These are phyloP conservation scores for Linum trigynum DNA, from an alignment of 345 rosid genomes.

Conservation along the genomic window DNA sequence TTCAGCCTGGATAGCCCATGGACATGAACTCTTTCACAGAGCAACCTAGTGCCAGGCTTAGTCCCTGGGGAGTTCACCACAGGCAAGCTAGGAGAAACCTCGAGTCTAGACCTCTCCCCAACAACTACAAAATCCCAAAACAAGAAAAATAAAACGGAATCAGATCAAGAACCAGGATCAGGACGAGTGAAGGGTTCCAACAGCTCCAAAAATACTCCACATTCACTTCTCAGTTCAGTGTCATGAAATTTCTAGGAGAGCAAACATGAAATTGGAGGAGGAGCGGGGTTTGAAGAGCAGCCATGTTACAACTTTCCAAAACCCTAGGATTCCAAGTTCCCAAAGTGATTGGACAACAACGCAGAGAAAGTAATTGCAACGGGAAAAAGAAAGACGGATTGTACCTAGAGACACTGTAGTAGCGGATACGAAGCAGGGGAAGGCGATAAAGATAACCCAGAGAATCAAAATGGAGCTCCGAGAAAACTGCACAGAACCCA, in stretches of 20 bases:
- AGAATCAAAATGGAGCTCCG: conserved; percentile 26
- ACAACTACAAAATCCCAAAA: conserved; percentile 35
- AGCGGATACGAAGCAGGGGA: conserved; percentile 20
- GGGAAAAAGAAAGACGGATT: not conserved
- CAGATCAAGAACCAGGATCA: not conserved
- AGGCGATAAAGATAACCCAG: conserved; percentile 21
- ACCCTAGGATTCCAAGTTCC: conserved; percentile 28
- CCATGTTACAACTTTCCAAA: not conserved
- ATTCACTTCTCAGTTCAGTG: not conserved
- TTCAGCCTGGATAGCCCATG: conserved; percentile 52
- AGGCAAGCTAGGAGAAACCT: conserved; percentile 37
- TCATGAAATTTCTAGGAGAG: not conserved
- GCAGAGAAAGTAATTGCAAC: not conserved
- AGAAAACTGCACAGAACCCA: conserved; percentile 24
- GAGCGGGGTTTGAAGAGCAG: not conserved
- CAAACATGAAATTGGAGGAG: not conserved
- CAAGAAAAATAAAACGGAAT: not conserved
- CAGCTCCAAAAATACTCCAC: not conserved
- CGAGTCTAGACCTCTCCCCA: conserved; percentile 35
- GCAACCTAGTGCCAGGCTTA: conserved; percentile 39
- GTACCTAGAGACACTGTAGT: conserved; percentile 38
- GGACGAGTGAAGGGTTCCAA: not conserved
- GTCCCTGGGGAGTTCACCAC: conserved; percentile 64
- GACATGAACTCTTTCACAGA: conserved; percentile 66
- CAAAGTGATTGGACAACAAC: not conserved